Evolutionary conservation across 495 filamentous ascomycete species (phyloP).

Genomic region (Lasiosphaeris hirsuta): DNA sequence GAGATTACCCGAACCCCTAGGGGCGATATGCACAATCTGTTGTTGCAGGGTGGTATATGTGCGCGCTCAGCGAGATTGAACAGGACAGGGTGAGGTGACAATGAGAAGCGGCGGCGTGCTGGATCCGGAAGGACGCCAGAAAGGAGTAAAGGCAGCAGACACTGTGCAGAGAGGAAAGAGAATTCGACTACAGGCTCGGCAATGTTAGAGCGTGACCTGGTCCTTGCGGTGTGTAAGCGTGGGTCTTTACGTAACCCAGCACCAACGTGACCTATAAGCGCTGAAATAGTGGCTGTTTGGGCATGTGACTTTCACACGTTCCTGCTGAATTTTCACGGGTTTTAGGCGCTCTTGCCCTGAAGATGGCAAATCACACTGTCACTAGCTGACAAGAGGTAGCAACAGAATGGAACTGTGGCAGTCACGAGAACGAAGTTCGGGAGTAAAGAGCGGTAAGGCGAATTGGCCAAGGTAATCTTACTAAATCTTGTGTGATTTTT

Average conservation of each 20-base stretch:
- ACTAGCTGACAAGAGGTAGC: no score
- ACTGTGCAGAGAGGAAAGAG: no score
- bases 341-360: neutral
- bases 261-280: slow-evolving; percentile 17
- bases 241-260: slow-evolving; percentile 28
- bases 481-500: neutral
- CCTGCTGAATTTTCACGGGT: neutral
- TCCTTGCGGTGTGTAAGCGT: slow-evolving; percentile 3
- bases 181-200: neutral
- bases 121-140: slow-evolving; percentile 9
- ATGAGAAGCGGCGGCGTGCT: neutral
- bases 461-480: no score
- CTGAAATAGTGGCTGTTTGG: slow-evolving; percentile 4
- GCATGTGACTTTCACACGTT: slow-evolving; percentile 23
- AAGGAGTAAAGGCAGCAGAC: neutral
- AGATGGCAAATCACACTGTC: no score
- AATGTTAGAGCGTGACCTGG: slow-evolving; percentile 13
- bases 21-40: no score
- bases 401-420: neutral
- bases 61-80: no score
- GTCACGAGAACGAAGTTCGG: slow-evolving; percentile 11
- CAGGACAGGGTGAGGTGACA: neutral
- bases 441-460: slow-evolving; percentile 10
- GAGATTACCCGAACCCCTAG: neutral
- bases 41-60: no score